A percentile compares a stretch with the other conserved stretches of the same genome.
These are phyloP conservation scores for Globisporangium rhizosaccharum DNA, from an alignment of 352 stramenopile species.

Conservation along the genomic window DNA sequence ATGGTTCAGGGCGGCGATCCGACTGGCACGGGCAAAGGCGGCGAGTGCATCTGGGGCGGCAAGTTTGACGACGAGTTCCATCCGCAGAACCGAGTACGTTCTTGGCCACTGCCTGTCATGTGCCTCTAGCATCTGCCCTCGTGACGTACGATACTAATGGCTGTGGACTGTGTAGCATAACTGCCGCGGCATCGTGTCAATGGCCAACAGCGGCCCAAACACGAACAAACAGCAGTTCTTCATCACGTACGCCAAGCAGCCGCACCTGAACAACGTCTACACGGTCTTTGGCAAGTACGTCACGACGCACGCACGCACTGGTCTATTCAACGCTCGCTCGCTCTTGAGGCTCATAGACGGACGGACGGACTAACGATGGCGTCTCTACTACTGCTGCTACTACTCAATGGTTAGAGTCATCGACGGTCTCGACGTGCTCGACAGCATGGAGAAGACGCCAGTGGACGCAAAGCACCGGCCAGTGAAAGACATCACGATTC, in stretches of 20 bases:
- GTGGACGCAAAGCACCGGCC: conserved; percentile 89
- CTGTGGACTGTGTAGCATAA: conserved; percentile 78
- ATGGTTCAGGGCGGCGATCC: conserved; percentile 90
- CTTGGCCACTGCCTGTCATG: no score
- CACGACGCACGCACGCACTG: no score
- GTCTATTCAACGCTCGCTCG: background rate
- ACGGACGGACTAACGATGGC: conserved; percentile 1
- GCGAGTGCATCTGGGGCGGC: conserved; percentile 88
- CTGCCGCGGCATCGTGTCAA: conserved; percentile 86
- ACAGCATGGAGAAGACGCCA: conserved; percentile 94
- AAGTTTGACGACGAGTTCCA: conserved; percentile 92
- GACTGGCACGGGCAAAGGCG: conserved; percentile 88
- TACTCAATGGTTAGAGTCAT: conserved; percentile 64
- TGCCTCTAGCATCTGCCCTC: no score
- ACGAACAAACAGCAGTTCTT: conserved; percentile 98
- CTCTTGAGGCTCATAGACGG: no score
- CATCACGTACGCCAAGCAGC: conserved; percentile 95
- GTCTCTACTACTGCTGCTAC: background rate
- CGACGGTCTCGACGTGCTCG: conserved; percentile 95
- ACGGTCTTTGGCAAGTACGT: conserved; percentile 94
- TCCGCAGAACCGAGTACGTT: conserved; percentile 65
- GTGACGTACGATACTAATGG: no score
- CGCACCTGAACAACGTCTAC: conserved; percentile 98
- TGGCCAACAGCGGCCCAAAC: conserved; percentile 90
- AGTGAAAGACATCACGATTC: conserved; percentile 85